Conservation (phyloP, 306 rosid genomes). For the Pachyrhizus erosus region DNA sequence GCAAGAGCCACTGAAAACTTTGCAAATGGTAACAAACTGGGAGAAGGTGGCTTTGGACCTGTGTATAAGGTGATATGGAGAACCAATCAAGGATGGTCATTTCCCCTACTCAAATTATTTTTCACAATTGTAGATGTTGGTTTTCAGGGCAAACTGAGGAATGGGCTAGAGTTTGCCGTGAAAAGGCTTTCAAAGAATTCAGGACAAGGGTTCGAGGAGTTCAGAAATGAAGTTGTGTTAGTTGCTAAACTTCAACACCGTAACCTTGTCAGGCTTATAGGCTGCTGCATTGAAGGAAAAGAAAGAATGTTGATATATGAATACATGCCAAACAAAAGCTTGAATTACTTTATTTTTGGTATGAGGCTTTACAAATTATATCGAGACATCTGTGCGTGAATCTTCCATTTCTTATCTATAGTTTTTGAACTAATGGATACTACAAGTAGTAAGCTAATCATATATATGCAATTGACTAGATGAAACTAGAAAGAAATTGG, state of each 20-base stretch:
- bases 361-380: background rate
- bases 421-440: background rate
- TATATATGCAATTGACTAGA: too few relatives aligned
- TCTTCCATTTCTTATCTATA: background rate
- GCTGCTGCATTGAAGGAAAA: conserved; percentile 33
- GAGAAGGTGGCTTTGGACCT: conserved; percentile 59
- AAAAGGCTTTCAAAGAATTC: conserved; percentile 33
- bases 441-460: background rate
- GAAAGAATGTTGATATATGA: conserved; percentile 35
- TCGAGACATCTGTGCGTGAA: background rate
- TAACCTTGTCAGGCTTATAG: conserved; percentile 37
- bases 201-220: conserved; percentile 37
- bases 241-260: conserved; percentile 42
- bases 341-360: conserved; percentile 47
- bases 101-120: background rate
- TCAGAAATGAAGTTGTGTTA: conserved; percentile 35
- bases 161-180: conserved; percentile 39
- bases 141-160: conserved; percentile 24
- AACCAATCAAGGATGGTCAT: background rate
- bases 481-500: background rate
- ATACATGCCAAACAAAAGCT: conserved; percentile 13
- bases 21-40: conserved; percentile 42
- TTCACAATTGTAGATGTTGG: background rate
- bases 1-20: conserved; percentile 49
- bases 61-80: conserved; percentile 48